Evolutionary conservation across 2,329 filamentous ascomycete species (phyloP), one percentile per base, ranked within the genome.

Genomic region (Cytospora schulzeri): DNA sequence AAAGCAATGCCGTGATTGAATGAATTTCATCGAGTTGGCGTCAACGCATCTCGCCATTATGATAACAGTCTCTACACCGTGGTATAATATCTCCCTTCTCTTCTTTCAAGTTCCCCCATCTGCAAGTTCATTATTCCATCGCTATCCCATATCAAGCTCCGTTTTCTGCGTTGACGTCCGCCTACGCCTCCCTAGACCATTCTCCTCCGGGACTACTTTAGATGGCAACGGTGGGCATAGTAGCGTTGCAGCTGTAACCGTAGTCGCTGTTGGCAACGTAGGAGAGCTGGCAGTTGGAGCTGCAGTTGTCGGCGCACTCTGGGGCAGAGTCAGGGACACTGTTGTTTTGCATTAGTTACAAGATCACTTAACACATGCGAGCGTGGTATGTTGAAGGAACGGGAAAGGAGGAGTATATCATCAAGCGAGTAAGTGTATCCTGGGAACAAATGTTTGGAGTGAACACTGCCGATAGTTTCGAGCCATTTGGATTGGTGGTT

Each of bases 211-310:
- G n/a, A n/a, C n/a, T n/a, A 11, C 17, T 56, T 24, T 56, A 56
- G 9, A 31, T 22, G 28, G 53, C 6, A 5, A 19, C 12, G 24
- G 53, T 50, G 19, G 61, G 19, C 17, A 45, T 12, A n/a, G 62
- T 64, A 29, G 29, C 31, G 56, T 64, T 64, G 62, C 62, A 64
- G 31, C 22, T 60, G 56, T 64, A 64, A 1, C 62, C 62, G 24
- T 31, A 64, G 62, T 64, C 62, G 51, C 62, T 65, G 63, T 65
- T 53, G 35, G 63, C 54, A 26, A 65, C 63, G 38, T 61, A 57
- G 2, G 63, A 65, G 22, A 63, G 63, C 55, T 63, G 63, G 63
- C 63, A 65, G 15, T 22, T 62, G 31, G 56, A 54, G 29, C 59
- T 48, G 54, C 63, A 65, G 31, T 41, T 24, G 38, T 57, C 26